Evolutionary conservation across 2,329 filamentous ascomycete genomes (phyloP), one percentile per base, ranked within the genome.

Genomic region (Aspergillus awamori): DNA sequence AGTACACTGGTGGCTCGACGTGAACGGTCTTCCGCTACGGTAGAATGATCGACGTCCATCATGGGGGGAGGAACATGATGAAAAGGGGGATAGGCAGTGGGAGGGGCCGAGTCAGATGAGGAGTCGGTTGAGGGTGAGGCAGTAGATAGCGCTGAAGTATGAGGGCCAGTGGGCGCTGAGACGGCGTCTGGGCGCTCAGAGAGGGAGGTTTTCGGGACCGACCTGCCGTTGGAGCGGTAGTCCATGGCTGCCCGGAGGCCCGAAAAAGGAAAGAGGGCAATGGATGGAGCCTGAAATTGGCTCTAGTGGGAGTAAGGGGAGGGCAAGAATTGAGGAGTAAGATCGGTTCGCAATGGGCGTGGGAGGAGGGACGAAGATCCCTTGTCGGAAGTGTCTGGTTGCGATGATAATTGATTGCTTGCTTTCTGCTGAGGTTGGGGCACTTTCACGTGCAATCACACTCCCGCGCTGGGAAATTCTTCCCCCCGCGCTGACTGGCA

Each of bases 1-100:
- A 81, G 68, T 41, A 80, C 79, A 67, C 80, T 81, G 59, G 76
- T 76, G 41, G 75, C 79, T 64, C 79, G 77, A 67, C 72, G 76
- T 62, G 74, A 74, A 53, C 79, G 76, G 63, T 79, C 76, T 52
- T 79, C 75, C 24, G 70, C 69, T 24, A 65, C 65, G 60, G 67
- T 57, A 60, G 68, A 67, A 55, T 70, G 71, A 58, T 80, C 78
- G 47, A 78, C 65, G 26, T 80, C 78, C 73, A 80, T 79, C 65
- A 74, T 67, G 61, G 68, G 61, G 57, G 71, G 57, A 62, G 69
- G 64, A 49, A 69, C 69, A 72, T 74, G 64, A 36, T 74, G 66
- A 36, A 65, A 57, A 20, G 64, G 53, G 38, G 65, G 55, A 48
- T 65, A 65, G 26, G 56, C 24, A 24, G 64, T 45, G 52, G 63